Conservation (phyloP, 176 grass and related monocot genomes). For the Triticum urartu region DNA sequence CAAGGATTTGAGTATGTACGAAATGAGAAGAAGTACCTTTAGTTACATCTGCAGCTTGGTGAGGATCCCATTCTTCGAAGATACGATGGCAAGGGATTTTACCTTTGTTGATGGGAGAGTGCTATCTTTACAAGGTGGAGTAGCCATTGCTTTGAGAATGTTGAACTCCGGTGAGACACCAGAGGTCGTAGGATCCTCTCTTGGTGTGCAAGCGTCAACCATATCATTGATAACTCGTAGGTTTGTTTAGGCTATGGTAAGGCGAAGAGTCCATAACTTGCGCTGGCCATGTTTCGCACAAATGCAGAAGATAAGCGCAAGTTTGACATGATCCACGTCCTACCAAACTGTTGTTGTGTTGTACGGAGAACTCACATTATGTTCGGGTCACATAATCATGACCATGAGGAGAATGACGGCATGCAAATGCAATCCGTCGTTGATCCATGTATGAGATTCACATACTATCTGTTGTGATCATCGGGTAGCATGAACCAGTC, state of each 20-base stretch:
- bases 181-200: constrained; percentile 30
- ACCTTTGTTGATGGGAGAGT: too few relatives aligned
- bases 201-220: constrained; percentile 5
- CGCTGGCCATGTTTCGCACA: constrained; percentile 49
- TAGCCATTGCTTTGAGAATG: constrained; percentile 51
- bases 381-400: too few relatives aligned
- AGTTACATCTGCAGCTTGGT: too few relatives aligned
- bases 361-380: not conserved
- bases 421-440: constrained; percentile 57
- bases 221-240: constrained; percentile 54
- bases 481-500: too few relatives aligned
- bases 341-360: too few relatives aligned
- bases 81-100: too few relatives aligned
- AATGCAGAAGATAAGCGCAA: too few relatives aligned
- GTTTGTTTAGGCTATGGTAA: constrained; percentile 65
- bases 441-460: not conserved
- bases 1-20: too few relatives aligned
- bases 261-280: constrained; percentile 11
- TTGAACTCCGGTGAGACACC: constrained; percentile 58
- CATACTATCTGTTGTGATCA: too few relatives aligned
- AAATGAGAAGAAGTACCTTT: too few relatives aligned
- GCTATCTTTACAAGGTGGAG: constrained; percentile 36
- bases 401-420: not conserved
- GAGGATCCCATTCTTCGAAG: too few relatives aligned
- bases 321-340: too few relatives aligned